Evolutionary conservation across 2,329 filamentous ascomycete genomes (phyloP), one percentile per base, ranked within the genome.

Genomic region (Falciphora oryzae): DNA sequence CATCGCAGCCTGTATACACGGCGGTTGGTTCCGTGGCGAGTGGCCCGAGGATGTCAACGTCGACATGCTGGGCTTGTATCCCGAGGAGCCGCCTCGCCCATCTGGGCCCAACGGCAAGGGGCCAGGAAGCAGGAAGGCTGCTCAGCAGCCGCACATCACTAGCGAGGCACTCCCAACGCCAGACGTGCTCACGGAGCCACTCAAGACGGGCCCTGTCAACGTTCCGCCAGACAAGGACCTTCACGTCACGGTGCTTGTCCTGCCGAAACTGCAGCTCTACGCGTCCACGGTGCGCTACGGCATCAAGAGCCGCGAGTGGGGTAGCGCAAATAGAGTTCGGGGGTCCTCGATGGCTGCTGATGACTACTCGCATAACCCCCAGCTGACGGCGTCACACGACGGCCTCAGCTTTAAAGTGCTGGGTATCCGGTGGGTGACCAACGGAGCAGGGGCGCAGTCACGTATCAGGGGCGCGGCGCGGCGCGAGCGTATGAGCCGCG

Each of bases 1-100:
- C 0, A 84, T 99, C 29, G 94, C 93, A 0, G 93, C 94, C 2
- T 94, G 93, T 66, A 94, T 99, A 59, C 95, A 99, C 74, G 88
- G 89, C 1, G 95, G 95, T 4, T 98, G 93, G 88, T 90, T 99
- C 69, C 88, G 89, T 57, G 94, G 94, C 44, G 92, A 93, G 70
- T 97, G 93, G 90, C 81, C 87, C 5, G 87, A 93, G 8, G 89
- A 92, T 50, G 85, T 95, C 1, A 90, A 95, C 69, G 80, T 86
- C 1, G 79, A 81, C 16, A 79, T 94, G 76, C 80, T 96, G 14
- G 84, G 85, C 25, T 75, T 88, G 3, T 80, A 83, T 38, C 58
- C 58, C 2, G 58, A 61, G 50, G 58, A 61, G 35, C 38, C 38
- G n/a, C 18, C 29, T 71, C 74, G 61, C 72, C 75, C 61, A 68